Evolutionary conservation across 2,329 filamentous ascomycete genomes (phyloP).

Genomic region (Penicillium paneum): DNA sequence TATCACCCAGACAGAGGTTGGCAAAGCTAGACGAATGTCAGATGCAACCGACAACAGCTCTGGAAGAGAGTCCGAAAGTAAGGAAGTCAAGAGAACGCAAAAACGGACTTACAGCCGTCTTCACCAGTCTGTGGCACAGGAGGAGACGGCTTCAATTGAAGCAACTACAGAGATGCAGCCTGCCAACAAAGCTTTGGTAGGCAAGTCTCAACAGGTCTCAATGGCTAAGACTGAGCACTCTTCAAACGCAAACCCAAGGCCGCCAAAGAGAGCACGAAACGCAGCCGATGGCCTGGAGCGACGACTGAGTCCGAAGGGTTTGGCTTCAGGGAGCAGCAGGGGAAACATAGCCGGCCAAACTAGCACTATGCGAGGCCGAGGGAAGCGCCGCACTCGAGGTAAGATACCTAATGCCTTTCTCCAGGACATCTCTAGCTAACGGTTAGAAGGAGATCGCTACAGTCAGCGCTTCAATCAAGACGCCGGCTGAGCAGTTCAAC

Average conservation of each 20-base stretch:
- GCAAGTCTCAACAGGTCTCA: not conserved
- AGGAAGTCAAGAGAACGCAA: constrained; percentile 16
- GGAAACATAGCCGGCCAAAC: constrained; percentile 7
- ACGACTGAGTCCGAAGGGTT: constrained; percentile 28
- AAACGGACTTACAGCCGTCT: constrained; percentile 25
- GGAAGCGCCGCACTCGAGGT: constrained; percentile 31
- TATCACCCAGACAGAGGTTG: not conserved
- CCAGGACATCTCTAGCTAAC: constrained; percentile 9
- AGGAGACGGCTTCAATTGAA: not conserved
- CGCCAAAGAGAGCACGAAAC: constrained; percentile 15
- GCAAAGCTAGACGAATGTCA: constrained; percentile 2
- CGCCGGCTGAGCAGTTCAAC: not conserved
- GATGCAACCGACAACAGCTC: constrained; percentile 3
- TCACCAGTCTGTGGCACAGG: constrained; percentile 13
- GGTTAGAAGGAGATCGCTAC: constrained; percentile 29
- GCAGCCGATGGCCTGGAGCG: constrained; percentile 24
- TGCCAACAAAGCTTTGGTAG: not conserved
- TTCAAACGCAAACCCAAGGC: not conserved
- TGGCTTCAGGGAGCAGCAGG: constrained; percentile 30
- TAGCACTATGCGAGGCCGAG: constrained; percentile 12
- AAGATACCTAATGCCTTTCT: not conserved
- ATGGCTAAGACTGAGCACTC: not conserved
- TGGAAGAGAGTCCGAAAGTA: constrained; percentile 3
- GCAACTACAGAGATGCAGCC: not conserved
- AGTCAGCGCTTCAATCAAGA: constrained; percentile 30